Base-by-base conservation (phyloP, 768 basidiomycete species). In the Trametes maxima region DNA sequence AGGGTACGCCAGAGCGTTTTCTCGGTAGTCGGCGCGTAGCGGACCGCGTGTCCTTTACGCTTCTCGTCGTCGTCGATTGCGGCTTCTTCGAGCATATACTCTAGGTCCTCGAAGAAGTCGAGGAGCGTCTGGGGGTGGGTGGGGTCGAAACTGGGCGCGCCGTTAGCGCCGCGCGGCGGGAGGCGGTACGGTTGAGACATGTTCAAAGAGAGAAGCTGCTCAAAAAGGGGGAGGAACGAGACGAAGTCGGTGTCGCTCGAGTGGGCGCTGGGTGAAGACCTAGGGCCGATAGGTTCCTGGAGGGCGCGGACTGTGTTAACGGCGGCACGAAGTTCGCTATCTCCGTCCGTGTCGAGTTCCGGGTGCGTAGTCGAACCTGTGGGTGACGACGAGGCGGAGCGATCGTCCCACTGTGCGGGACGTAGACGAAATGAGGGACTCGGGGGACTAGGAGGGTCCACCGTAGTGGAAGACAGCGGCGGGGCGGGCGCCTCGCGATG, bases 81-180 rank as follows among this genome's bases (percentile, higher is more conserved):
- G 24, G 60, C 60, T 45, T 61, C 39, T 2, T 61, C 60, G 8
- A 61, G 33, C 28, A 48, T 50, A 42, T 44, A 61, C 3, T 57
- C 59, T 0, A 65, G 45, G 22, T 60, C 59, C n/a, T 65, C 58
- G 45, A 65, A 65, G 54, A 56, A 65, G 49, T 55, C 54, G 47
- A 49, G 49, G 36, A 65, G 50, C 8, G 63, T 19, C 17, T 50
- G 59, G 0, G 54, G 54, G 4, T 60, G 25, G 16, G 17, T 17
- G 0, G 49, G 63, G 21, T 60, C 59, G 40, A 61, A 65, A 11
- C 5, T 22, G 0, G 63, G 63, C 25, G 63, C 63, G 4, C 54
- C 54, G 1, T 53, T 1, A 2, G 46, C 52, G n/a, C 63, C 63
- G 19, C 54, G 57, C 4, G 49, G 35, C 1, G 63, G 63, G n/a